Evolutionary conservation across 2,329 filamentous ascomycete species (phyloP).

Genomic region (Diaporthe sp.): DNA sequence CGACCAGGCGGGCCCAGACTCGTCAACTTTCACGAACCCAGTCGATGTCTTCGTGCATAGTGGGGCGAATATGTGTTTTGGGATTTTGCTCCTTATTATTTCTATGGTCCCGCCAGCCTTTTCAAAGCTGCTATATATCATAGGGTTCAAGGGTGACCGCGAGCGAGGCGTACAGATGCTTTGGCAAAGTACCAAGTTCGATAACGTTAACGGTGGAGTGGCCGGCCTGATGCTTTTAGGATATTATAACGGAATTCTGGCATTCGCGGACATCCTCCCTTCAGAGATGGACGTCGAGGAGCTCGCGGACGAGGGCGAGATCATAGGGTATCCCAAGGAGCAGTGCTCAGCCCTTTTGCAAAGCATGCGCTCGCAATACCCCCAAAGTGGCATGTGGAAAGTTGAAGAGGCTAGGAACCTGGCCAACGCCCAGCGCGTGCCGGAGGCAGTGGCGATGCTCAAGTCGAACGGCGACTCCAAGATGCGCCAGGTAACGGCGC

Average conservation of each 20-base stretch:
- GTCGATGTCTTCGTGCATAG: constrained; percentile 92
- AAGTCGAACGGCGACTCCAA: constrained; percentile 71
- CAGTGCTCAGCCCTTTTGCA: constrained; percentile 76
- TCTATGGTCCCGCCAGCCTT: constrained; percentile 94
- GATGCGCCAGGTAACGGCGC: constrained; percentile 89
- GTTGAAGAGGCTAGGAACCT: constrained; percentile 88
- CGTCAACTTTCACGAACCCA: constrained; percentile 77
- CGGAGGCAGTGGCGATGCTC: constrained; percentile 77
- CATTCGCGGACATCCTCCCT: constrained; percentile 89
- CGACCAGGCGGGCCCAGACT: constrained; percentile 62
- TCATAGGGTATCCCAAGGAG: constrained; percentile 79
- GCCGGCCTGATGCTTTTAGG: constrained; percentile 84
- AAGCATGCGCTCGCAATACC: constrained; percentile 83
- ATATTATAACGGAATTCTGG: constrained; percentile 90
- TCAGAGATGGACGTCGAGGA: constrained; percentile 66
- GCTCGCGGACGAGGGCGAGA: constrained; percentile 64
- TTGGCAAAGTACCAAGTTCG: constrained; percentile 88
- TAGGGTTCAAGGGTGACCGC: constrained; percentile 92
- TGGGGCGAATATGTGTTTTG: constrained; percentile 90
- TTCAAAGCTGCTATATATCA: constrained; percentile 85
- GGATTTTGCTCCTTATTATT: constrained; percentile 86
- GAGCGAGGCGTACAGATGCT: constrained; percentile 86
- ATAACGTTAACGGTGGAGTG: constrained; percentile 93
- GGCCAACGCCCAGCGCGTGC: constrained; percentile 75
- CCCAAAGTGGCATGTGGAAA: constrained; percentile 86